phyloP scores from a whole-genome alignment of 164 flowering plant genomes.

The Kingdonia uniflora region DNA sequence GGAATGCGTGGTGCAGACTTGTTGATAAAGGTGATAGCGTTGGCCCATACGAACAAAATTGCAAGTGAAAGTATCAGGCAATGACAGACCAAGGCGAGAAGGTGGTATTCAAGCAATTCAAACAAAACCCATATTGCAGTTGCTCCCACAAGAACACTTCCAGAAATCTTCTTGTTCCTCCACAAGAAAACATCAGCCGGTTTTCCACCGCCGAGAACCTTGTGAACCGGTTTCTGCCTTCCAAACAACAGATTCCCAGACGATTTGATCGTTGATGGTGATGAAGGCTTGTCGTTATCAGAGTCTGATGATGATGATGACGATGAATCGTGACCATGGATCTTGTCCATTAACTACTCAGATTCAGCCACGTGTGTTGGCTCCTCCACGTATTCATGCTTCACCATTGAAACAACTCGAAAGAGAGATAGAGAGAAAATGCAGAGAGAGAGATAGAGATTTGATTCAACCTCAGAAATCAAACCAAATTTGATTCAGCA shows the following conservation, averaged over 20 bases:
- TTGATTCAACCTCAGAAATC: too few relatives aligned
- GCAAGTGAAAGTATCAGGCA: constrained; percentile 49
- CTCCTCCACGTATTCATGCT: too few relatives aligned
- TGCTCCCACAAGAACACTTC: constrained; percentile 29
- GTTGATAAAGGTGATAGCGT: constrained; percentile 51
- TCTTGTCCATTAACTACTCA: constrained; percentile 64
- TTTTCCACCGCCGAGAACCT: constrained; percentile 79
- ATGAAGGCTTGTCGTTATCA: constrained; percentile 19
- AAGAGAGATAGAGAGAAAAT: too few relatives aligned
- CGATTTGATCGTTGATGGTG: constrained; percentile 27
- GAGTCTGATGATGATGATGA: constrained; percentile 25
- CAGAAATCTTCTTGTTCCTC: constrained; percentile 10
- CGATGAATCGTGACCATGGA: constrained; percentile 38
- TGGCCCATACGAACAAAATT: constrained; percentile 70
- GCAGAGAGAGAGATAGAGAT: too few relatives aligned
- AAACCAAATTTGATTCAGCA: too few relatives aligned
- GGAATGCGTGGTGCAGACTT: constrained; percentile 78
- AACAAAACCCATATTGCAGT: constrained; percentile 75
- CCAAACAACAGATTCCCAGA: constrained; percentile 52
- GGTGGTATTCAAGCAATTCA: constrained; percentile 70
- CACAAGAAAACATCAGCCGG: constrained; percentile 14
- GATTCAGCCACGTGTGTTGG: too few relatives aligned
- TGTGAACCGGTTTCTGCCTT: constrained; percentile 65
- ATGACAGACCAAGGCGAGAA: constrained; percentile 71
- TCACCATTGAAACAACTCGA: too few relatives aligned